These are phyloP conservation scores for Moricandia moricandioides DNA, from an alignment of 345 rosid species.

Conservation along the genomic window DNA sequence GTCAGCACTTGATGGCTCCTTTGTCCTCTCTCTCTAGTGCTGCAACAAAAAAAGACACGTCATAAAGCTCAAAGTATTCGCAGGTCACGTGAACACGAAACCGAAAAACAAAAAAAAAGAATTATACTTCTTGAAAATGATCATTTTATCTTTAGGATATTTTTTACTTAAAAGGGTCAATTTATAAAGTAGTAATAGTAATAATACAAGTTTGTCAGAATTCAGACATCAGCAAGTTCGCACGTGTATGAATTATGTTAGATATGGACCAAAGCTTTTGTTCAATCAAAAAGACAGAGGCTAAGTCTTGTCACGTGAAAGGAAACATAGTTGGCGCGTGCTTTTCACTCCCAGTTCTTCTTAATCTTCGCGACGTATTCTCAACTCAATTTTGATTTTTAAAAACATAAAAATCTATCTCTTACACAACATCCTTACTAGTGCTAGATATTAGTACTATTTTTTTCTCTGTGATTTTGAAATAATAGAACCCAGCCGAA, in stretches of 20 bases:
- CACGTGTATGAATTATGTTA: conserved; percentile 34
- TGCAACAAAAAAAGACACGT: conserved; percentile 22
- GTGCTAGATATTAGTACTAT: too few relatives aligned
- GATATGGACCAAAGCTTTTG: conserved; percentile 27
- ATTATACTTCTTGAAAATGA: conserved; percentile 16
- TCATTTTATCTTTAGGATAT: background rate
- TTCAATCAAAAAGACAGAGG: conserved; percentile 34
- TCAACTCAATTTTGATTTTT: background rate
- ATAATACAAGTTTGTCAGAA: conserved; percentile 4
- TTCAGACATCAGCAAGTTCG: conserved; percentile 28
- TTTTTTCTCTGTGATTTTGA: background rate
- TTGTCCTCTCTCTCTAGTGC: conserved; percentile 20
- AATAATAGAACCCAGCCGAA: background rate
- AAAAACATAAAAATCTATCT: too few relatives aligned
- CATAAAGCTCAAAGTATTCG: conserved; percentile 23
- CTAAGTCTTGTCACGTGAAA: conserved; percentile 40
- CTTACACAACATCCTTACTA: too few relatives aligned
- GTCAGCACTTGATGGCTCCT: conserved; percentile 30
- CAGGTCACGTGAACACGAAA: conserved; percentile 36
- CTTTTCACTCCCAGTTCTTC: background rate
- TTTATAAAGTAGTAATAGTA: background rate
- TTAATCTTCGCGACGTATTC: background rate
- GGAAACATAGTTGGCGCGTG: conserved; percentile 32
- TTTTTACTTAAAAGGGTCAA: background rate
- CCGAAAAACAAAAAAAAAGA: background rate